These are phyloP conservation scores for Dryas octopetala DNA, from an alignment of 306 rosid species.

Conservation along the genomic window DNA sequence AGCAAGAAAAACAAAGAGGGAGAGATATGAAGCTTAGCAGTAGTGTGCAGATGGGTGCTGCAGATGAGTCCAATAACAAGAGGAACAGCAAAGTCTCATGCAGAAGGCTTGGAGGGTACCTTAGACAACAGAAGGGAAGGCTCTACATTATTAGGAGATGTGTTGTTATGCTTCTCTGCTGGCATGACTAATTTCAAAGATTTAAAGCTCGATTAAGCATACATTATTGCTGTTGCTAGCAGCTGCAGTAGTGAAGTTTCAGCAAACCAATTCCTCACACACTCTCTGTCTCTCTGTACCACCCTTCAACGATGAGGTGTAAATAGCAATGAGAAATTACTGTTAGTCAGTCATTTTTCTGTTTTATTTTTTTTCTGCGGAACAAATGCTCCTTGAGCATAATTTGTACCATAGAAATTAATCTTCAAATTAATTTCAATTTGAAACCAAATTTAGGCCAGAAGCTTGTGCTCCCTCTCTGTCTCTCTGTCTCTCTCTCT, in stretches of 20 bases:
- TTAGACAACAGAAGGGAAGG: conserved; percentile 77
- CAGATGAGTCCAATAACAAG: conserved; percentile 31
- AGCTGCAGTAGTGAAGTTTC: neutral
- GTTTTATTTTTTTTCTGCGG: neutral
- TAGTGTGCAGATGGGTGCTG: neutral
- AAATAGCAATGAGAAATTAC: conserved; percentile 3
- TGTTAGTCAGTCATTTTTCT: neutral
- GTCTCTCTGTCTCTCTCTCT: no score
- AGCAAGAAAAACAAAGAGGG: neutral
- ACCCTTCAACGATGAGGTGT: conserved; percentile 8
- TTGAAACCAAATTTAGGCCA: neutral
- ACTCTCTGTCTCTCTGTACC: neutral
- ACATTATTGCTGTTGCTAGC: no score
- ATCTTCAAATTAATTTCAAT: neutral
- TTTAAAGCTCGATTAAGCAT: no score
- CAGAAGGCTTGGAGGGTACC: conserved; percentile 70
- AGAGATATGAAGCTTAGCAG: neutral
- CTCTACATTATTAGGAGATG: conserved; percentile 82
- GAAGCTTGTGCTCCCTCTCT: neutral
- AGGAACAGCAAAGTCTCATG: conserved; percentile 58
- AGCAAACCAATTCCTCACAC: neutral
- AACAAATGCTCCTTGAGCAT: no score
- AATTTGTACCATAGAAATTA: neutral
- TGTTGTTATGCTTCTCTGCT: conserved; percentile 83
- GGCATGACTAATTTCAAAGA: conserved; percentile 56